Conservation (phyloP, 768 basidiomycete species). For the Exidia glandulosa region DNA sequence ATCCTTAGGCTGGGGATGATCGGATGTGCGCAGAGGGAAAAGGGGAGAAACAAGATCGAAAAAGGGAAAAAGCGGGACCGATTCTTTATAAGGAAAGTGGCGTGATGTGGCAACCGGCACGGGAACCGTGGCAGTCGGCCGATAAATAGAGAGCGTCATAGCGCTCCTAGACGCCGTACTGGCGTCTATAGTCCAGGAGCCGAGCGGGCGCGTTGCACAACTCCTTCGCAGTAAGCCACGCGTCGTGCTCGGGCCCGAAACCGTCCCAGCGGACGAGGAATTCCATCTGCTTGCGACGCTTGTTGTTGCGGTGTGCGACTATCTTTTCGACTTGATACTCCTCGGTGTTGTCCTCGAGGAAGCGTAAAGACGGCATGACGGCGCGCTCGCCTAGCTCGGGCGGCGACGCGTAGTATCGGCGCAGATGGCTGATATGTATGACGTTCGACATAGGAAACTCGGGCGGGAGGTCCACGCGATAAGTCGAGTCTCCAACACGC, state of each 20-base stretch:
- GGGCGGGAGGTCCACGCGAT: neutral
- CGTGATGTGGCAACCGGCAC: too few species aligned
- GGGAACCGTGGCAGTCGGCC: too few species aligned
- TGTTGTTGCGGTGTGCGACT: neutral
- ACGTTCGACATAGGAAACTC: neutral
- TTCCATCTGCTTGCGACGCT: slow-evolving; percentile 2
- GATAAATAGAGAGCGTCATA: neutral
- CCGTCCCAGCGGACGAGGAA: slow-evolving; percentile 14
- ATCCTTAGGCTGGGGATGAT: too few species aligned
- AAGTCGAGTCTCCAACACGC: neutral
- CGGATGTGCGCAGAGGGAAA: too few species aligned
- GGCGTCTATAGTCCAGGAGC: neutral
- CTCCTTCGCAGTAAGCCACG: slow-evolving; percentile 14
- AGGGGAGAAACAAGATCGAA: too few species aligned
- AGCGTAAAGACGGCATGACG: too few species aligned
- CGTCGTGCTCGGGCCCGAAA: slow-evolving; percentile 13
- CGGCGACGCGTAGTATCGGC: neutral
- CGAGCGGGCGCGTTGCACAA: slow-evolving; percentile 13
- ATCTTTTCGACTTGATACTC: neutral
- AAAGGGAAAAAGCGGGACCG: too few species aligned
- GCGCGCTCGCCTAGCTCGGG: neutral
- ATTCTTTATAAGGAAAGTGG: too few species aligned
- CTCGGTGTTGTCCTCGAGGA: too few species aligned
- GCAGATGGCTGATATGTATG: neutral
- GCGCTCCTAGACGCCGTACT: neutral